Conservation (phyloP, 1,284 basidiomycete genomes). For the Porodaedalea pini region DNA sequence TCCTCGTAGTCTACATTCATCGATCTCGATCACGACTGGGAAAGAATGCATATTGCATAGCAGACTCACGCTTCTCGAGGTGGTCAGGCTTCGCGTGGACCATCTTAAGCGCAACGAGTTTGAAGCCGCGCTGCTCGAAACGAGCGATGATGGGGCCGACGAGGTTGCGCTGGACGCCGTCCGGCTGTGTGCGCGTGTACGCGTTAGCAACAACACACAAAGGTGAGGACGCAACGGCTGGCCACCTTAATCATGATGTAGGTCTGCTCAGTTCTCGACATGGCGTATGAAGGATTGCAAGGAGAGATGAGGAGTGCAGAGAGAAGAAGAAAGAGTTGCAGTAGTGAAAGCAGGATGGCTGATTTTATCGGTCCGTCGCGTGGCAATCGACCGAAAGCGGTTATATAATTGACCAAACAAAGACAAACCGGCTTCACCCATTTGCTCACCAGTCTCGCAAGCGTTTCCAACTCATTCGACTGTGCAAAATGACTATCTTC, state of each 20-base stretch:
- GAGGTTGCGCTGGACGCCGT: slow-evolving; percentile 95
- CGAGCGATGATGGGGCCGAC: slow-evolving; percentile 90
- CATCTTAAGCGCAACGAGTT: slow-evolving; percentile 88
- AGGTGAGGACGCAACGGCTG: slow-evolving; percentile 2
- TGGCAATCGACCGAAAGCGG: background rate
- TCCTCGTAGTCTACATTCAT: slow-evolving; percentile 80
- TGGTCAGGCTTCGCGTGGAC: slow-evolving; percentile 72
- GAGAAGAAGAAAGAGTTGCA: slow-evolving; percentile 18
- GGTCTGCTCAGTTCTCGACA: slow-evolving; percentile 72
- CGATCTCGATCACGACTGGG: slow-evolving; percentile 14
- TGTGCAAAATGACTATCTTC: slow-evolving; percentile 43
- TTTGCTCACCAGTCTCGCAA: slow-evolving; percentile 13
- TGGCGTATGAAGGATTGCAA: slow-evolving; percentile 33
- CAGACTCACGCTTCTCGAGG: slow-evolving; percentile 75
- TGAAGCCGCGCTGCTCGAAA: slow-evolving; percentile 96
- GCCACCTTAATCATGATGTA: slow-evolving; percentile 88
- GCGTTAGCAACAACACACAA: slow-evolving; percentile 12
- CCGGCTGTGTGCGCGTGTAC: slow-evolving; percentile 58
- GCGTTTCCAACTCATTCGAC: slow-evolving; percentile 18
- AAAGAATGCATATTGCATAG: slow-evolving; percentile 7
- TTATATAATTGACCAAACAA: slow-evolving; percentile 7
- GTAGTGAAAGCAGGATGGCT: slow-evolving; percentile 8
- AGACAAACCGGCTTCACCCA: slow-evolving; percentile 15
- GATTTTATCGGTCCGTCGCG: slow-evolving; percentile 15
- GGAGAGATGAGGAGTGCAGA: slow-evolving; percentile 23